Conservation (phyloP, 1,139 yeast species). For the Suhomyces bolitotheri region DNA sequence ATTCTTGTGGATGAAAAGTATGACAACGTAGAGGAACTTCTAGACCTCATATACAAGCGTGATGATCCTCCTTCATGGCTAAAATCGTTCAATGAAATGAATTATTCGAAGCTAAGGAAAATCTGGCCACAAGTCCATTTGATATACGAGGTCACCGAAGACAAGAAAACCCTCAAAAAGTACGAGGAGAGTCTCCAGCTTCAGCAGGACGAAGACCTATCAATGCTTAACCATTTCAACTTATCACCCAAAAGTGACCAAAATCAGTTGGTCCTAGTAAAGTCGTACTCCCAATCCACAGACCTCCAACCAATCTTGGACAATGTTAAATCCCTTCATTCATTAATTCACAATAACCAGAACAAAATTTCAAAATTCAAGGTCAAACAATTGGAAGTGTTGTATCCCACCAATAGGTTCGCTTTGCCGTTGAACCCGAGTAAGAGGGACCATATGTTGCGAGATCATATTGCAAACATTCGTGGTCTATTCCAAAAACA, state of each 20-base stretch:
- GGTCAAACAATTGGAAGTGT: slow-evolving; percentile 33
- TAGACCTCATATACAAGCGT: slow-evolving; percentile 32
- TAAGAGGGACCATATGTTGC: slow-evolving; percentile 28
- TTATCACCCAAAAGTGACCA: slow-evolving; percentile 4
- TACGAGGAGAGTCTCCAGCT: slow-evolving; percentile 16
- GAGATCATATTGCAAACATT: slow-evolving; percentile 25
- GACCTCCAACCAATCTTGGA: slow-evolving; percentile 13
- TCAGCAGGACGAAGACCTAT: slow-evolving; percentile 15
- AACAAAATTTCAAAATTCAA: slow-evolving; percentile 24
- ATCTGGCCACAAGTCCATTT: slow-evolving; percentile 43
- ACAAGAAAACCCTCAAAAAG: slow-evolving; percentile 10
- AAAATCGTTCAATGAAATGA: slow-evolving; percentile 21
- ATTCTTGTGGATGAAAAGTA: slow-evolving; percentile 33
- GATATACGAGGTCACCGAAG: slow-evolving; percentile 30
- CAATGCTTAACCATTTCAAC: slow-evolving; percentile 17
- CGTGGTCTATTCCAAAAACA: slow-evolving; percentile 21
- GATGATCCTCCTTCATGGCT: slow-evolving; percentile 20
- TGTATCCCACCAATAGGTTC: slow-evolving; percentile 33
- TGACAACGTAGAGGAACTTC: slow-evolving; percentile 22
- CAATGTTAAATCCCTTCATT: slow-evolving; percentile 21
- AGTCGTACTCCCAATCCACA: slow-evolving; percentile 1
- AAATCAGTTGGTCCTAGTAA: slow-evolving; percentile 2
- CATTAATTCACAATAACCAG: slow-evolving; percentile 24
- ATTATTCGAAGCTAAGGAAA: slow-evolving; percentile 24
- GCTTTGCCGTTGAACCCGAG: slow-evolving; percentile 36